A percentile compares a stretch with the other conserved stretches of the same genome.
Conservation (phyloP, 108 stramenopile species). For the Cyclotella kingstonii region DNA sequence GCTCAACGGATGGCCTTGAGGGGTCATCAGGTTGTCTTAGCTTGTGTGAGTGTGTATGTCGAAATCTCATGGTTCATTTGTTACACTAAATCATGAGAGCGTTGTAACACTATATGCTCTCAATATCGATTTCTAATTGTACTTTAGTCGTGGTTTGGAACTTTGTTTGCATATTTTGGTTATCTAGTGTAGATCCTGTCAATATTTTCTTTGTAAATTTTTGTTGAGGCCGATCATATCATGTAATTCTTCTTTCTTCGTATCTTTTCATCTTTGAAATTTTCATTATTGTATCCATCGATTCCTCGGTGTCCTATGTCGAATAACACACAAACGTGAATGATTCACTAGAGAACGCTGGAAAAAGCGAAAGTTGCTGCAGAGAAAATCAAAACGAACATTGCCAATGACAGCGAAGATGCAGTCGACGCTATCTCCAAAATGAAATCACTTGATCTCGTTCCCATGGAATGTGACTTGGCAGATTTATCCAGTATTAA, state of each 20-base stretch:
- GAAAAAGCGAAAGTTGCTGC: conserved; percentile 62
- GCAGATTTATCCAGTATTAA: conserved; percentile 60
- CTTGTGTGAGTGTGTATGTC: conserved; percentile 46
- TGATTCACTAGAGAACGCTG: conserved; percentile 48
- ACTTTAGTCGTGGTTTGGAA: too few relatives aligned
- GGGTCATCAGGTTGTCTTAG: conserved; percentile 65
- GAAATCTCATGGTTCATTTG: background rate
- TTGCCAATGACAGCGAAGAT: conserved; percentile 35
- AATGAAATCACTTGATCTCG: conserved; percentile 44
- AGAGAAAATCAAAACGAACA: conserved; percentile 33
- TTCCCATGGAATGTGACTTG: conserved; percentile 82
- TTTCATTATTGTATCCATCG: background rate
- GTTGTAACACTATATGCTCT: background rate
- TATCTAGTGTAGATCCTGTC: background rate
- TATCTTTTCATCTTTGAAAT: background rate
- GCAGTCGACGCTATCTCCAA: conserved; percentile 24
- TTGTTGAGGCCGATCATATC: background rate
- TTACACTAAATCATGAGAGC: background rate
- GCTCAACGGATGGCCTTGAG: conserved; percentile 50
- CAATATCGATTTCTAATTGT: too few relatives aligned
- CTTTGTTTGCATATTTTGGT: too few relatives aligned
- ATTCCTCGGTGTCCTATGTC: background rate
- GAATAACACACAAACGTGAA: background rate
- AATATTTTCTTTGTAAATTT: too few relatives aligned
- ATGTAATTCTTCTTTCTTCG: background rate